Conservation (phyloP, 2,329 filamentous ascomycete species). For the Metarhizium humberi region DNA sequence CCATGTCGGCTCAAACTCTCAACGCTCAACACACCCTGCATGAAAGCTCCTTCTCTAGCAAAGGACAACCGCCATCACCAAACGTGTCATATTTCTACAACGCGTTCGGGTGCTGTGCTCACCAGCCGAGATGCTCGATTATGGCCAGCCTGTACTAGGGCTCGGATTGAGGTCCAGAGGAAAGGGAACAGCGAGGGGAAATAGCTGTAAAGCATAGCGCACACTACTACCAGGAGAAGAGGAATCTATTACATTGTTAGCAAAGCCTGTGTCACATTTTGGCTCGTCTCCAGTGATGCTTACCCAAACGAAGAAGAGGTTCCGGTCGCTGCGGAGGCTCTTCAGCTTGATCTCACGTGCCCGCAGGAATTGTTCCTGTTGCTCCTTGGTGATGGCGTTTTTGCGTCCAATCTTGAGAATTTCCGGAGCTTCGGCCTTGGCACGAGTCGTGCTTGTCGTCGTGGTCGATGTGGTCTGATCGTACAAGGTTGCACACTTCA, state of each 20-base stretch:
- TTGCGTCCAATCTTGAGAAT: constrained; percentile 53
- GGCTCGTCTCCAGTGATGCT: constrained; percentile 12
- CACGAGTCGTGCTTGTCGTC: constrained; percentile 25
- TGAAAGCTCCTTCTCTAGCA: background rate
- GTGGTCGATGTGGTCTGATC: constrained; percentile 27
- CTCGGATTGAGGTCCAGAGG: constrained; percentile 22
- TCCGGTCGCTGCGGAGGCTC: constrained; percentile 52
- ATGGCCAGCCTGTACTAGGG: constrained; percentile 20
- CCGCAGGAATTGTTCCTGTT: constrained; percentile 53
- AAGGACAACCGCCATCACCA: constrained; percentile 10
- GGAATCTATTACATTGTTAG: constrained; percentile 30
- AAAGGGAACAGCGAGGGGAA: constrained; percentile 37
- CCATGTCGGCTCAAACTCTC: background rate
- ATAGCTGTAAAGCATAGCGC: constrained; percentile 40
- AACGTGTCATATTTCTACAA: constrained; percentile 16
- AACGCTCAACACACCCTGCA: background rate
- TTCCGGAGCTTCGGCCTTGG: constrained; percentile 28
- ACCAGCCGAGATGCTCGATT: constrained; percentile 14
- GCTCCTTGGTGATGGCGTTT: constrained; percentile 54
- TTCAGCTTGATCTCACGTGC: constrained; percentile 55
- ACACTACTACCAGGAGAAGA: constrained; percentile 37
- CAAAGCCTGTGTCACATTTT: background rate
- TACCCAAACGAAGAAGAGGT: constrained; percentile 63
- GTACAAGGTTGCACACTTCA: constrained; percentile 44
- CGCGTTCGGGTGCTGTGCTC: constrained; percentile 14